Conservation (phyloP, 176 grass and related monocot genomes). For the Melocanna baccifera region DNA sequence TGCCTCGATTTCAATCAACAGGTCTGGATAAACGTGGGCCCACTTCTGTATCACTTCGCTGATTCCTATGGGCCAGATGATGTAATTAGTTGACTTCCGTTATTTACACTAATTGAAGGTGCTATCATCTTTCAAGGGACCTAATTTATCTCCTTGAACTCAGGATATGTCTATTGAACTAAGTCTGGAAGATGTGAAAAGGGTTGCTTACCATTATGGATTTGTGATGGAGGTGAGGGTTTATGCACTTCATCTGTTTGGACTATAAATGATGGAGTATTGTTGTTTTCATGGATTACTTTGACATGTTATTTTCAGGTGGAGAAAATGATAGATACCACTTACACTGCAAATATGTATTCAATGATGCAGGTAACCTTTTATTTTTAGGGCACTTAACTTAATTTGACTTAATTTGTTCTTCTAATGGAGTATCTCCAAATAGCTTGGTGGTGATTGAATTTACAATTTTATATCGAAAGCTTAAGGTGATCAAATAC, state of each 20-base stretch:
- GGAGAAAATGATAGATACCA: constrained; percentile 91
- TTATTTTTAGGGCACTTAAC: constrained; percentile 7
- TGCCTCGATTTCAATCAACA: constrained; percentile 42
- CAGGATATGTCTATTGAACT: constrained; percentile 99
- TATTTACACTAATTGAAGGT: not conserved
- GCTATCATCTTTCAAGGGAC: constrained; percentile 25
- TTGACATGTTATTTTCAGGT: constrained; percentile 48
- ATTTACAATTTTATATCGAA: not conserved
- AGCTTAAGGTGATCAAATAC: not conserved
- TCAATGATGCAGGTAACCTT: constrained; percentile 93
- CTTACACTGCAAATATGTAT: constrained; percentile 75
- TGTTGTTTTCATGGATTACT: not conserved
- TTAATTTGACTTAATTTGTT: constrained; percentile 21
- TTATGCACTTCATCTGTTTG: constrained; percentile 11
- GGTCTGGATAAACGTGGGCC: constrained; percentile 97
- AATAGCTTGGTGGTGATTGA: constrained; percentile 2
- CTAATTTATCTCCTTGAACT: constrained; percentile 43
- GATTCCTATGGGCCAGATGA: constrained; percentile 88
- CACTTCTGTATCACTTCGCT: constrained; percentile 90
- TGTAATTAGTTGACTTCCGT: constrained; percentile 35
- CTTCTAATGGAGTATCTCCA: not conserved
- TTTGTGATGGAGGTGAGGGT: constrained; percentile 83
- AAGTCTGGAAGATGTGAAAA: constrained; percentile 98
- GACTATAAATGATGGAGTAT: not conserved
- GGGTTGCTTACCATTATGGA: constrained; percentile 71